Base-by-base conservation (phyloP, 176 grass and related monocot species). In the Avena insularis region DNA sequence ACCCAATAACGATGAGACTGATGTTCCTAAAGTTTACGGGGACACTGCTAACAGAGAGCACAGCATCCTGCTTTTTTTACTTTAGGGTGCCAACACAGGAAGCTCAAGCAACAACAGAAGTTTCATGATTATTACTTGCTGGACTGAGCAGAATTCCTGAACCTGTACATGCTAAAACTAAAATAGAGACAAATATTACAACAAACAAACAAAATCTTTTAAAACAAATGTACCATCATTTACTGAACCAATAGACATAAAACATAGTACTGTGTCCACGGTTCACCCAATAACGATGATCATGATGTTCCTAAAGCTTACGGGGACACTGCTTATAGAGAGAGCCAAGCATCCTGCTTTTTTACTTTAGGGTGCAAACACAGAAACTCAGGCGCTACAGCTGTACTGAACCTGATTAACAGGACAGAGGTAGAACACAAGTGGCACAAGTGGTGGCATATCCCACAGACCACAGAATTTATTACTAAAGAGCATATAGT, bases 251-350 rank as follows among this genome's bases (percentile, higher is more conserved):
- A 71, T 29, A 11, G 40, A 82, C 91, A 85, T 20, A 79, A 77
- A 82, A 53, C 50, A 80, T 11, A 79, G 76, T 82, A 53, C 50
- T 75, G 62, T 51, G 49, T 84, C 31, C 53, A 92, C 60, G 33
- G 80, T 90, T 90, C 86, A 94, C 80, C 88, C 90, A 92, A 96
- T 65, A 97, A 97, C 77, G 74, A 85, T 62, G 80, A 87, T 82
- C 15, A 6, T 56, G 19, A 31, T 88, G 73, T 92, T 51, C 86
- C 81, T 92, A 89, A 90, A 91, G 88, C 71, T 92, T 90, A 93
- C 57, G 63, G 86, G 72, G 77, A 82, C 68, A 85, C 75, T 77
- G 58, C 73, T 81, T 80, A 80, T 55, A 46, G 59, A 63, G 59
- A 63, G 46, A 72, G 85, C 84, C 75, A 70, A 92, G 75, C 11